These are phyloP conservation scores for Deinandra increscens DNA, from an alignment of 129 eudicot genomes.

Conservation along the genomic window DNA sequence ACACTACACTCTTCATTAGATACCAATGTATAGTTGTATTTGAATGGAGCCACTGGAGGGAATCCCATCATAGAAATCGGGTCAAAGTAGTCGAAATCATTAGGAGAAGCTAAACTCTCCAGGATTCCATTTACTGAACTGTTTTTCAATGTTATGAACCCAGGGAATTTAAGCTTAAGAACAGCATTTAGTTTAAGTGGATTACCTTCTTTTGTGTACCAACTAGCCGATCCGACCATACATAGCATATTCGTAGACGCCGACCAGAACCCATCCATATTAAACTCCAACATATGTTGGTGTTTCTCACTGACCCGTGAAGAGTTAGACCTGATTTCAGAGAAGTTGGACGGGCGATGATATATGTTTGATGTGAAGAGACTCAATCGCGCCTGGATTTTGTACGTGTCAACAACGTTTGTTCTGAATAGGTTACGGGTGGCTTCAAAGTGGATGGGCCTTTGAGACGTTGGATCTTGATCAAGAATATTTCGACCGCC, in stretches of 20 bases:
- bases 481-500: constrained; percentile 53
- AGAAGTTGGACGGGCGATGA: constrained; percentile 9
- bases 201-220: constrained; percentile 34
- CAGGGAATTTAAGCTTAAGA: constrained; percentile 48
- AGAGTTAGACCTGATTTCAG: constrained; percentile 7
- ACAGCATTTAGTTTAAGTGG: constrained; percentile 43
- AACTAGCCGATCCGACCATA: constrained; percentile 59
- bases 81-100: constrained; percentile 44
- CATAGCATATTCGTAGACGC: constrained; percentile 51
- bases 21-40: constrained; percentile 49
- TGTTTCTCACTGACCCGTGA: constrained; percentile 1
- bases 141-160: constrained; percentile 37
- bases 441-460: constrained; percentile 32
- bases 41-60: constrained; percentile 29
- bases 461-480: constrained; percentile 14
- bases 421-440: constrained; percentile 35
- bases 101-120: constrained; percentile 46
- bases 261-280: constrained; percentile 70
- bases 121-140: constrained; percentile 60
- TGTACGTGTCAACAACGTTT: constrained; percentile 29
- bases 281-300: constrained; percentile 31
- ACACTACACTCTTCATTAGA: constrained; percentile 38
- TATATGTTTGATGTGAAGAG: constrained; percentile 24
- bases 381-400: constrained; percentile 43
- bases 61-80: constrained; percentile 54